Evolutionary conservation across 1,284 basidiomycete species (phyloP), one percentile per base, ranked within the genome.

Genomic region (Leccinum pachyderme): DNA sequence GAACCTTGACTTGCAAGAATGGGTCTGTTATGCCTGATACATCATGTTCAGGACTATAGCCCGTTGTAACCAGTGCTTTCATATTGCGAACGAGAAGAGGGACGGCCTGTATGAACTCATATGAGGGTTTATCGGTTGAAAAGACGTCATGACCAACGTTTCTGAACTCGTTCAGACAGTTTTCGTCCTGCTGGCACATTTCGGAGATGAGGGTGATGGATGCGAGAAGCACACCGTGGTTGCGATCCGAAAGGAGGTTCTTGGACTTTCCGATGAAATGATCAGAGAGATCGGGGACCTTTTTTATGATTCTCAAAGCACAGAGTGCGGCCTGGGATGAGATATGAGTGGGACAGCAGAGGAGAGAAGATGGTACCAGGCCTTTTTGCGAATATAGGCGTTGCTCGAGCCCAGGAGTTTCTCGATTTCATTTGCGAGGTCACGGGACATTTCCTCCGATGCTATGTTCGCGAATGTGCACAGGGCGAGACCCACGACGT

Each of bases 1-100:
- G 78, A 45, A 98, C 87, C 75, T 99, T 99, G 67, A 96, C 90
- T 75, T 99, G 96, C 13, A 99, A 79, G 81, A 99, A 99, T 2
- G 97, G 97, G 72, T 99, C 97, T 25, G 96, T 98, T 72, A 99
- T 96, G 29, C 97, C 97, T 28, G 93, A 93, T n/a, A 99, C 97
- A 65, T 99, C 97, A 69, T 99, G 97, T 72, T 99, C 97, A 24
- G 97, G 96, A 62, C 94, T 97, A 73, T 98, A 98, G 18, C 96
- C 96, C 2, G 96, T 98, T 0, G 96, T 95, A 48, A 95, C 93
- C 47, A 99, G 79, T 3, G 93, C 91, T 72, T 99, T 99, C 62
- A 99, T 82, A 69, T 98, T 95, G 60, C 95, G 89, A 47, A 99
- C 95, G 18, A 99, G 87, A 8, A 96, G 77, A 2, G 94, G 92